These are phyloP conservation scores for Cucurbita moschata DNA, from an alignment of 306 rosid genomes.

Conservation along the genomic window DNA sequence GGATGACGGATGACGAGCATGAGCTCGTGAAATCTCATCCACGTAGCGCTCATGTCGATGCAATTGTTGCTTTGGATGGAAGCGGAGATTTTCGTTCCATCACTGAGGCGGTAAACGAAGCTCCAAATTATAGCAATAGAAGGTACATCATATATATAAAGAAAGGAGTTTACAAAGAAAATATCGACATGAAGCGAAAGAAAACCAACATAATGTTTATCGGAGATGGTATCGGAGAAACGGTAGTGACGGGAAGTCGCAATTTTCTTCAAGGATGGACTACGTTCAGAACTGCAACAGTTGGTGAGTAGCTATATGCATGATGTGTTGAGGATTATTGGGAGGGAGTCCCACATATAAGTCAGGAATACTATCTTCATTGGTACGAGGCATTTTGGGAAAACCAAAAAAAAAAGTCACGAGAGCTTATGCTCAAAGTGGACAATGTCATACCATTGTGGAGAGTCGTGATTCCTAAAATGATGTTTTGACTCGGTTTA, in stretches of 20 bases:
- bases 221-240: constrained; percentile 77
- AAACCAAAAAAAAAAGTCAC: no score
- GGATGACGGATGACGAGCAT: constrained; percentile 58
- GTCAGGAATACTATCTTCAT: no score
- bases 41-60: constrained; percentile 26
- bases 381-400: no score
- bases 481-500: not conserved
- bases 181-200: constrained; percentile 67
- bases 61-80: constrained; percentile 71
- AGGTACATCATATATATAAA: constrained; percentile 60
- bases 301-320: constrained; percentile 36
- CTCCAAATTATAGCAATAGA: constrained; percentile 43
- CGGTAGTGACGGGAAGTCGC: constrained; percentile 51
- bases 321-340: no score
- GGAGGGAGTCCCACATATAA: no score
- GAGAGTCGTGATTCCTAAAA: no score
- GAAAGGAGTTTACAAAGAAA: constrained; percentile 64
- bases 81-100: constrained; percentile 56
- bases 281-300: constrained; percentile 82
- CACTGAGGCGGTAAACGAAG: constrained; percentile 59
- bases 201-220: constrained; percentile 72
- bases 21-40: constrained; percentile 34
- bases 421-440: no score
- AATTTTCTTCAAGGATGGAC: constrained; percentile 98
- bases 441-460: no score